Evolutionary conservation across 371 early-diverging fungal species (phyloP), one percentile per base, ranked within the genome.

Genomic region (Apophysomyces variabilis): DNA sequence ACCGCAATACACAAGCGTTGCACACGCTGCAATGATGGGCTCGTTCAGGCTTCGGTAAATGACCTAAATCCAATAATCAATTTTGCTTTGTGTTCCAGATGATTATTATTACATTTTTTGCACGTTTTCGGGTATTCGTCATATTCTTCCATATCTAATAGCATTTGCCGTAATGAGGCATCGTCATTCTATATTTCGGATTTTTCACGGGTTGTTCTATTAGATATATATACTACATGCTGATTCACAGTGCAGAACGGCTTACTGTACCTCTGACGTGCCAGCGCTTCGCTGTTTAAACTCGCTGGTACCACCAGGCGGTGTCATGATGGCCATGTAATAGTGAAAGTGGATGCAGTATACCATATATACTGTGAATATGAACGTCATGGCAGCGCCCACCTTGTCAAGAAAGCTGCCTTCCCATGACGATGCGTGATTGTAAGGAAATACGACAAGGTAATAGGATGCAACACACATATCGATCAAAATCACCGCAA

Each of bases 11-110:
- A 69, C 97, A 98, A 32, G 80, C 70, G 50, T 92, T 88, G 72
- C 97, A 97, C 38, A 91, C 89, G 58, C 89, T 89, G 75, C 98
- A 97, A 72, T 97, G 98, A 71, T 97, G 96, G 8, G 95, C 86
- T 61, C 98, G 85, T 68, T 93, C 94, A 9, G 98, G 95, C 74
- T 95, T 96, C 4, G 90, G 90, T 16, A 87, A 68, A 35, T 77
- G 79, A 62, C 88, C 88, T 88, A 69, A 13, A 26, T 41, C 38
- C 18, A 8, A 21, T 50, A 9, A 26, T 16, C 54, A 21, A 16
- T 9, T 18, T 18, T 8, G 16, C 21, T 21, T 21, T n/a, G 14
- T 38, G 21, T 36, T n/a, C 47, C 43, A 4, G 1, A 12, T 32
- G 11, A 9, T 39, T 57, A 32, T 32, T 38, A 66, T 58, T 80